Conservation (phyloP, 805 yeast species). For the Starmerella stigmatis region DNA sequence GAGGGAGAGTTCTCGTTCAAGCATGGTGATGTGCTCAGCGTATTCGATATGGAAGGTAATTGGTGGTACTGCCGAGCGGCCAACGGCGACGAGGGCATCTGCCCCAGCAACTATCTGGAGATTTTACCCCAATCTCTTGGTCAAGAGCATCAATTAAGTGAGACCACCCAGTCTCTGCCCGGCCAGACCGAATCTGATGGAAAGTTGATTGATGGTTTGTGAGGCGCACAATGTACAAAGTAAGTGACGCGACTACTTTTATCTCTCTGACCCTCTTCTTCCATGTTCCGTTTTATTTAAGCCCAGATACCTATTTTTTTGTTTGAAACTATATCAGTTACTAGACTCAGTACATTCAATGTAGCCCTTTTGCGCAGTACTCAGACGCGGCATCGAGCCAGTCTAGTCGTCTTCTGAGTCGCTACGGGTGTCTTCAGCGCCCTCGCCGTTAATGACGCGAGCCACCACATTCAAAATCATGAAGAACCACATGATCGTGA, state of each 20-base stretch:
- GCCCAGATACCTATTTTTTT: too few species aligned
- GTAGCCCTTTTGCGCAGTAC: too few species aligned
- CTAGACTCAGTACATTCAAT: too few species aligned
- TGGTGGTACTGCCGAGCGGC: slow-evolving; percentile 97
- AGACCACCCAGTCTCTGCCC: background rate
- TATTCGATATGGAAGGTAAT: slow-evolving; percentile 85
- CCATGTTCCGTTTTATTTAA: too few species aligned
- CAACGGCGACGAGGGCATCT: slow-evolving; percentile 88
- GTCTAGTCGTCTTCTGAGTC: slow-evolving; percentile 43
- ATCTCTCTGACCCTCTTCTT: too few species aligned
- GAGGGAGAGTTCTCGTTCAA: slow-evolving; percentile 86
- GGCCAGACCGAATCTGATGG: background rate
- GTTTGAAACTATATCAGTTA: too few species aligned
- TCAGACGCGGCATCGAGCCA: too few species aligned
- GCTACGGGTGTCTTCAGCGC: slow-evolving; percentile 81
- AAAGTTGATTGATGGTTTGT: background rate
- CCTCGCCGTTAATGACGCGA: slow-evolving; percentile 57
- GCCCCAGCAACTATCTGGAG: slow-evolving; percentile 90
- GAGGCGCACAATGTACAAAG: too few species aligned
- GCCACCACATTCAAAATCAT: slow-evolving; percentile 60
- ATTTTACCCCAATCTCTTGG: too few species aligned
- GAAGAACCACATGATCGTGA: slow-evolving; percentile 63
- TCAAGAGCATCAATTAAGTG: background rate
- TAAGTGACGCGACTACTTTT: too few species aligned
- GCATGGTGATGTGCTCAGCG: slow-evolving; percentile 84